Conservation (phyloP, 768 basidiomycete species). For the Leccinum aurantiacum region DNA sequence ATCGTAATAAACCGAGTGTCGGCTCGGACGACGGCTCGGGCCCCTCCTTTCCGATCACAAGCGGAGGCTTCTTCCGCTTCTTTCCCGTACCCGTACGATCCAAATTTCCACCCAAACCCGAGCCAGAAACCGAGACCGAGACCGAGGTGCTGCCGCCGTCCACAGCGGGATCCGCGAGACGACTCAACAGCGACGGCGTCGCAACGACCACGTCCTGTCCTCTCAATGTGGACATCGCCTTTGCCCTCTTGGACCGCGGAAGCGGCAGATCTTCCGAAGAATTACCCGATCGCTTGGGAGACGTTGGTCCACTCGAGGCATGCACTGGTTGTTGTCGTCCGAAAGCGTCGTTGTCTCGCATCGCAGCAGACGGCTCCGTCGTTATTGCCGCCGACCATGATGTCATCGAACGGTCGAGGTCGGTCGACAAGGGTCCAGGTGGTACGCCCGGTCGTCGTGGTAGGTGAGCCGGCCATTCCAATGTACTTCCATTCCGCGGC, state of each 20-base stretch:
- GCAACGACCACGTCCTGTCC: conserved; percentile 24
- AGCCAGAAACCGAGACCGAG: not conserved
- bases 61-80: conserved; percentile 17
- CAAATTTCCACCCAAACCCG: conserved; percentile 11
- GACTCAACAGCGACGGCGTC: conserved; percentile 45
- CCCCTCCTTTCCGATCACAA: not conserved
- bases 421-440: conserved; percentile 10
- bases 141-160: conserved; percentile 6
- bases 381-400: conserved; percentile 8
- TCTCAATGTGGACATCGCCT: conserved; percentile 15
- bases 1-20: too few species aligned
- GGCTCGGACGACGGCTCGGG: conserved; percentile 26
- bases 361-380: conserved; percentile 7
- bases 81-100: conserved; percentile 21
- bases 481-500: conserved; percentile 16
- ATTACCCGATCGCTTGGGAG: conserved; percentile 29
- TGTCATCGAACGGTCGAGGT: conserved; percentile 16
- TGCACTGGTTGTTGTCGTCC: not conserved
- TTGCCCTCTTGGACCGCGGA: conserved; percentile 37
- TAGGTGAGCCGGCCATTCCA: conserved; percentile 29
- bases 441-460: conserved; percentile 24
- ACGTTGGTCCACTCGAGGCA: conserved; percentile 9
- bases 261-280: conserved; percentile 33
- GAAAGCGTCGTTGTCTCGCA: conserved; percentile 18
- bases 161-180: conserved; percentile 33